These are phyloP conservation scores for Mycena galopus DNA, from an alignment of 768 basidiomycete genomes.

Conservation along the genomic window DNA sequence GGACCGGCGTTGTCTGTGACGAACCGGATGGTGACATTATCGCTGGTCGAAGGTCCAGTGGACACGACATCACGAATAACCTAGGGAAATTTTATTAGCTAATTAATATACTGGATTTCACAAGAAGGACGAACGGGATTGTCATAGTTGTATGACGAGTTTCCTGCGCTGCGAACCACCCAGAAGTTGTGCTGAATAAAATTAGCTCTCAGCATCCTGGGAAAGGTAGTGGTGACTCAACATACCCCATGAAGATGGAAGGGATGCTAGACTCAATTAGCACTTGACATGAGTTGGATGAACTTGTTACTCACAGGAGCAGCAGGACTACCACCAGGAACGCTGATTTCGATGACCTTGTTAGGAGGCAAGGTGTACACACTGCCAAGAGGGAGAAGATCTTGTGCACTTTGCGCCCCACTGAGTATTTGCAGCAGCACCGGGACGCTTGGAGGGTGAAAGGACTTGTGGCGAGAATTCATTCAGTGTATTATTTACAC, in stretches of 20 bases:
- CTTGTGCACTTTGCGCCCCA: constrained; percentile 54
- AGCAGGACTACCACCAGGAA: constrained; percentile 52
- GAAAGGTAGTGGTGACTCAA: not conserved
- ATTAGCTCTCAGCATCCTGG: not conserved
- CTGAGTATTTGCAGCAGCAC: constrained; percentile 66
- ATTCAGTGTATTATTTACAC: constrained; percentile 47
- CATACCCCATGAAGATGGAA: constrained; percentile 49
- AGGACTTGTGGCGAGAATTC: constrained; percentile 34
- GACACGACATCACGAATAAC: constrained; percentile 60
- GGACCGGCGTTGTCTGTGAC: constrained; percentile 54
- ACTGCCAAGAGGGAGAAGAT: constrained; percentile 55
- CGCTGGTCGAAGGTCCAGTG: constrained; percentile 39
- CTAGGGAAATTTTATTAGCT: not conserved
- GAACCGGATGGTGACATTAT: constrained; percentile 43
- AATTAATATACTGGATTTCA: not conserved
- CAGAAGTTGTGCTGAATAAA: constrained; percentile 49
- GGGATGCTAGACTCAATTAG: constrained; percentile 38
- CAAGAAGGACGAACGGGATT: constrained; percentile 53
- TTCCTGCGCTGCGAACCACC: constrained; percentile 52
- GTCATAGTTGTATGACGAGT: constrained; percentile 49
- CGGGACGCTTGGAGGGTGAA: constrained; percentile 54
- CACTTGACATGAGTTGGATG: not conserved
- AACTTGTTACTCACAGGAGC: constrained; percentile 45
- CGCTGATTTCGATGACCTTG: constrained; percentile 61
- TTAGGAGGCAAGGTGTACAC: constrained; percentile 59